A percentile compares a stretch with the other conserved stretches of the same genome.
Evolutionary conservation across 2,329 filamentous ascomycete species (phyloP).

Genomic region (Pseudogymnoascus sp.): DNA sequence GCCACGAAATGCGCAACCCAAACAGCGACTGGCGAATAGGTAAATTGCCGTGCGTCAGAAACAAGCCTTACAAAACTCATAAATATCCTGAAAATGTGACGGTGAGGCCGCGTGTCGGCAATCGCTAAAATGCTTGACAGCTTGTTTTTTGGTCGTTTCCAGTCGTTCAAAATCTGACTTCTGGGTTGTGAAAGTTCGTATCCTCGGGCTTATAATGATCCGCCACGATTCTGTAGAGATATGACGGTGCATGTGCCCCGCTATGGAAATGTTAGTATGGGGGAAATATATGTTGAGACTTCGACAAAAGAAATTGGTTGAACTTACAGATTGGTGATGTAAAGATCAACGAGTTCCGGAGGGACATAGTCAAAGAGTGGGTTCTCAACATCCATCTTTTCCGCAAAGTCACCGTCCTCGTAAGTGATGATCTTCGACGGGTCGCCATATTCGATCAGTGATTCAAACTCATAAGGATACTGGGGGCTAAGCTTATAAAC

Average conservation of each 20-base stretch:
- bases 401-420: slow-evolving; percentile 69
- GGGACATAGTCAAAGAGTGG: slow-evolving; percentile 77
- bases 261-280: slow-evolving; percentile 15
- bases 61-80: background rate
- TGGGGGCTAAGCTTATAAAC: slow-evolving; percentile 92
- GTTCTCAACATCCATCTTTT: slow-evolving; percentile 67
- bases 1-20: background rate
- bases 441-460: slow-evolving; percentile 78
- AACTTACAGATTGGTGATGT: slow-evolving; percentile 75
- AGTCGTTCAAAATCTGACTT: background rate
- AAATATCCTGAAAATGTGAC: background rate
- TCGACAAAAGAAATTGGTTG: slow-evolving; percentile 24
- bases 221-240: slow-evolving; percentile 62
- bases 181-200: slow-evolving; percentile 45
- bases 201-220: slow-evolving; percentile 71
- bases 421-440: slow-evolving; percentile 68
- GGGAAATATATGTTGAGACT: slow-evolving; percentile 21
- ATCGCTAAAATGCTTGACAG: background rate
- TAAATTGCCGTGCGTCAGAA: background rate
- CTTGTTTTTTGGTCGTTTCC: background rate
- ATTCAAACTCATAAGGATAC: slow-evolving; percentile 73
- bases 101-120: background rate
- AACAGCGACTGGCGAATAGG: background rate
- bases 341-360: slow-evolving; percentile 65
- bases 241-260: slow-evolving; percentile 59